Percentiles rank a stretch among this genome's conserved stretches.
These are phyloP conservation scores for Podaxis mareebaensis DNA, from an alignment of 768 basidiomycete species.

Conservation along the genomic window DNA sequence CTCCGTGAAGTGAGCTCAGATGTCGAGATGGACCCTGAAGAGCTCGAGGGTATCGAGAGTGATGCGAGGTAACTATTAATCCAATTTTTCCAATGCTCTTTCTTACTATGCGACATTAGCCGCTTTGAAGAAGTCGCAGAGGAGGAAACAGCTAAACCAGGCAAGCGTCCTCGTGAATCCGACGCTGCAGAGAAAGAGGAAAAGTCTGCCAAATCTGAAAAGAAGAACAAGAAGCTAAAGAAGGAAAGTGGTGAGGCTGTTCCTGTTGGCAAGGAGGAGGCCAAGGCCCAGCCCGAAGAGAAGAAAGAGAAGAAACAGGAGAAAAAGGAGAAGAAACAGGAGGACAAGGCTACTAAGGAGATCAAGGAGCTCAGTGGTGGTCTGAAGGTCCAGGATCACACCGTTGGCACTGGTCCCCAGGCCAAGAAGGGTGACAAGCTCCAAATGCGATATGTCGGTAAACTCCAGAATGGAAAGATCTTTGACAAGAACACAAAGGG, in stretches of 20 bases:
- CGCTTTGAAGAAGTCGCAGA: constrained; percentile 75
- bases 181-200: constrained; percentile 43
- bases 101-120: constrained; percentile 30
- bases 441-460: constrained; percentile 91
- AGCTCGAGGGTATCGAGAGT: constrained; percentile 56
- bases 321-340: constrained; percentile 37
- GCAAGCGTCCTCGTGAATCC: constrained; percentile 73
- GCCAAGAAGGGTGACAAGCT: constrained; percentile 87
- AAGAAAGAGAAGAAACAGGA: constrained; percentile 29
- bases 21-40: constrained; percentile 71
- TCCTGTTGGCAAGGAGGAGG: constrained; percentile 43
- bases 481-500: constrained; percentile 86
- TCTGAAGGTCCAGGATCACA: constrained; percentile 74
- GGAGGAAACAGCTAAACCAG: constrained; percentile 42
- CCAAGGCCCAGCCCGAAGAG: constrained; percentile 22
- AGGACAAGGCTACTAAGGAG: constrained; percentile 31
- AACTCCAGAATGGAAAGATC: constrained; percentile 70
- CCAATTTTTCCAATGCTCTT: background rate
- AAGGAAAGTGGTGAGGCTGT: constrained; percentile 44
- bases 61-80: constrained; percentile 48
- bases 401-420: constrained; percentile 77
- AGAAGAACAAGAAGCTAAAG: constrained; percentile 82
- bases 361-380: constrained; percentile 64
- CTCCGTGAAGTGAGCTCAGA: constrained; percentile 82
- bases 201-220: constrained; percentile 43